Base-by-base conservation (phyloP, 2,329 filamentous ascomycete species). In the Clarireedia paspali region DNA sequence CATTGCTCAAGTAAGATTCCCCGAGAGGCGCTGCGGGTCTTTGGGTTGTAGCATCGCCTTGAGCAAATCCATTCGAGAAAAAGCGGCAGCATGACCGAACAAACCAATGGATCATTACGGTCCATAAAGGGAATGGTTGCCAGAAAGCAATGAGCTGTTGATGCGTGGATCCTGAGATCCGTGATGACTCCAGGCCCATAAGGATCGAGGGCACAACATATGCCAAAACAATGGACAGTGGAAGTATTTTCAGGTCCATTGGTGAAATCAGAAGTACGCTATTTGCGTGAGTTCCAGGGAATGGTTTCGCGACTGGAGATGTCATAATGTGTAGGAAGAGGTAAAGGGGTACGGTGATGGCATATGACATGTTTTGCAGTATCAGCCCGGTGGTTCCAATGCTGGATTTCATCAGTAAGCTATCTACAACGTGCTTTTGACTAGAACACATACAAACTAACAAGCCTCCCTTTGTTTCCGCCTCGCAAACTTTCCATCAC, bases 121-220 rank as follows among this genome's bases (percentile, higher is more conserved):
- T 71, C 63, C 72, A 75, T 17, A 76, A 62, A 0, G 78, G 76
- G 66, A 77, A 80, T 4, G 72, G 67, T 59, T 80, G 77, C 75
- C 78, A 80, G 47, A 75, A 60, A 1, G 75, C 74, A 26, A 77
- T 75, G 55, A 74, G 71, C 23, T 69, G 68, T 61, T 80, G 77
- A 59, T 77, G 78, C 12, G 69, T 66, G n/a, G 70, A 66, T 15
- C 71, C 63, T 1, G 70, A 69, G 14, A 77, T 60, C 1, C 70
- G 23, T 0, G 62, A 63, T 0, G 71, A 67, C 1, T 75, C 74
- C 4, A 78, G 64, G 10, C 68, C 63, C 69, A 79, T 73, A 4
- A 74, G 59, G 23, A 73, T 55, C 0, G 72, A 70, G 0, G 77
- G 78, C 2, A 77, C 47, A 40, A 75, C 61, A 60, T 73, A 79